phyloP scores from a whole-genome alignment of 768 basidiomycete species.

The Kwoniella sp. region DNA sequence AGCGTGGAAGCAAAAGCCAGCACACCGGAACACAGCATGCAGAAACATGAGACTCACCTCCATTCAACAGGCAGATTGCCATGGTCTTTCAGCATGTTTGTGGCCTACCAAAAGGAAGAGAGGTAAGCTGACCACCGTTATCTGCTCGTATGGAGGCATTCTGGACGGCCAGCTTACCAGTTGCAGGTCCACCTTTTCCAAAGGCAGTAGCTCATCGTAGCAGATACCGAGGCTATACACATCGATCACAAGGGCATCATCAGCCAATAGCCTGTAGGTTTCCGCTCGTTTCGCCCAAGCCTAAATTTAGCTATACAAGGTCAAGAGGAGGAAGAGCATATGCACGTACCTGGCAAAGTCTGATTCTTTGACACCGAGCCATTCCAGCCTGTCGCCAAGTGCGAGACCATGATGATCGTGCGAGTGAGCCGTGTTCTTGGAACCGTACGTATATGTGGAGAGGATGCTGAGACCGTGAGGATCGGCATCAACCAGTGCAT shows the following conservation, averaged over 20 bases:
- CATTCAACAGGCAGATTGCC: constrained; percentile 34
- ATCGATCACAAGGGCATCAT: neutral
- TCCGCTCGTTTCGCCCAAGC: neutral
- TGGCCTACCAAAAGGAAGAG: constrained; percentile 27
- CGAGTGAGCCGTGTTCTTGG: constrained; percentile 65
- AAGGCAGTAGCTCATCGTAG: constrained; percentile 66
- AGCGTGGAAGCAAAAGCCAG: no score
- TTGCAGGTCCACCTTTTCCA: constrained; percentile 27
- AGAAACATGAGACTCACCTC: constrained; percentile 49
- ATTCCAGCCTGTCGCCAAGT: constrained; percentile 66
- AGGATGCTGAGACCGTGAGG: constrained; percentile 91
- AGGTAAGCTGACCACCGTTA: no score
- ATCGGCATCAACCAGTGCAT: constrained; percentile 84
- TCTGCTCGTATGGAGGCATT: no score
- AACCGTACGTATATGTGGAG: constrained; percentile 82
- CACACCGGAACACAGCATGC: no score
- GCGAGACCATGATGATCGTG: constrained; percentile 68
- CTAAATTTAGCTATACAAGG: no score
- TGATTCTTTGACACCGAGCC: constrained; percentile 75
- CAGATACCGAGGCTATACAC: constrained; percentile 64
- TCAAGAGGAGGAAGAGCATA: neutral
- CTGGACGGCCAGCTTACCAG: constrained; percentile 30
- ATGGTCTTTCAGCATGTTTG: constrained; percentile 34
- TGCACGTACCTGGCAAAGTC: constrained; percentile 66
- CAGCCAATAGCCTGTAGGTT: neutral